phyloP scores from a whole-genome alignment of 176 grass and related monocot species.

The Cenchrus americanus region DNA sequence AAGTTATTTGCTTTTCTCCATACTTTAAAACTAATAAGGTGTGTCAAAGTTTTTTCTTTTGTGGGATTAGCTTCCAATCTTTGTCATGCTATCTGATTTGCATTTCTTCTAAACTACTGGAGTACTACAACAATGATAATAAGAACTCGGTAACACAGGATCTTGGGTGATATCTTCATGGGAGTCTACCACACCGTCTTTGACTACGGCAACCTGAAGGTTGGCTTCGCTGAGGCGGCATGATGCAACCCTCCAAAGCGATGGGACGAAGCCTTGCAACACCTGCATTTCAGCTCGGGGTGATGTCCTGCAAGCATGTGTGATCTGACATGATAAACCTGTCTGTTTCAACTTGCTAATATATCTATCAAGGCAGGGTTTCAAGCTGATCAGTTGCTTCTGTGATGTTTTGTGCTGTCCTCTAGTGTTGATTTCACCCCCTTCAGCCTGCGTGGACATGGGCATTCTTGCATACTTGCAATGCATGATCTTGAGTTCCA shows the following conservation, averaged over 20 bases:
- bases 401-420: not conserved
- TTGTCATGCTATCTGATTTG: not conserved
- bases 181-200: slow-evolving; percentile 93
- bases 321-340: too few relatives aligned
- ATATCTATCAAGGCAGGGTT: too few relatives aligned
- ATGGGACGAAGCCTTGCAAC: not conserved
- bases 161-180: slow-evolving; percentile 95
- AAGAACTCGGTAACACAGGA: slow-evolving; percentile 45
- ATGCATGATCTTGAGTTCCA: not conserved
- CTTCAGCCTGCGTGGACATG: not conserved
- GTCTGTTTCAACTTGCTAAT: too few relatives aligned
- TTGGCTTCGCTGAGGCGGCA: slow-evolving; percentile 78
- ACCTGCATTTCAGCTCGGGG: not conserved
- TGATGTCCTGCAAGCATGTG: slow-evolving; percentile 12
- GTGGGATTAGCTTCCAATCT: not conserved
- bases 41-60: not conserved
- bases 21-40: not conserved
- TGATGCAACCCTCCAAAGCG: slow-evolving; percentile 22
- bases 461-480: not conserved
- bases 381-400: too few relatives aligned
- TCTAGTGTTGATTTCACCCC: not conserved
- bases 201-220: slow-evolving; percentile 82
- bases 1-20: not conserved
- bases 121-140: not conserved
- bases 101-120: not conserved